Percentiles rank a stretch among this genome's conserved stretches.
Conservation (phyloP, 1,284 basidiomycete species). For the Peniophora sp. region DNA sequence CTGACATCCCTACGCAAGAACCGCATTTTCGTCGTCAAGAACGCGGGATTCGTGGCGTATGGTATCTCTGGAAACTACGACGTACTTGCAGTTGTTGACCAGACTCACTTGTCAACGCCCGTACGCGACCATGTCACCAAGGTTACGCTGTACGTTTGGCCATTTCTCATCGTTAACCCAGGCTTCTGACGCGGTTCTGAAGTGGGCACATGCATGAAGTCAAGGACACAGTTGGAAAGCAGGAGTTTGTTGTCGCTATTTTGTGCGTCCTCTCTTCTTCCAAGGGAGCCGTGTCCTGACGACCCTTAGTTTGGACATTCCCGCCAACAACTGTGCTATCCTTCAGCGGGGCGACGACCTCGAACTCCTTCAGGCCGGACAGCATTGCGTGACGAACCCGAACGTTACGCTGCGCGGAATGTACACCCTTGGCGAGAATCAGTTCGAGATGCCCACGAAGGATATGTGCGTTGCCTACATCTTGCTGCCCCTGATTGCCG, state of each 20-base stretch:
- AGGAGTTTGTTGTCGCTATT: constrained; percentile 66
- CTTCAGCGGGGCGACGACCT: constrained; percentile 74
- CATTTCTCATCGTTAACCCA: no score
- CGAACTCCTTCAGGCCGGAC: constrained; percentile 66
- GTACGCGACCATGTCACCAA: constrained; percentile 58
- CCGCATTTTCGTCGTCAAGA: constrained; percentile 72
- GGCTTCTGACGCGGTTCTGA: no score
- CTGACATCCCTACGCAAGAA: no score
- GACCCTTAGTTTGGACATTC: constrained; percentile 58
- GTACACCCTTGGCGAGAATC: constrained; percentile 73
- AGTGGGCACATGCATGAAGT: constrained; percentile 71
- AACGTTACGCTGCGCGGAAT: constrained; percentile 71
- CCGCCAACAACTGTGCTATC: constrained; percentile 78
- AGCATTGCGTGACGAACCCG: constrained; percentile 75
- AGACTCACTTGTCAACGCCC: constrained; percentile 59
- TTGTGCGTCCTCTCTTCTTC: constrained; percentile 41
- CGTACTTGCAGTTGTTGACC: constrained; percentile 71
- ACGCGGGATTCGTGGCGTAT: constrained; percentile 69
- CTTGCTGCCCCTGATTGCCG: constrained; percentile 14
- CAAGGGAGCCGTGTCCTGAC: constrained; percentile 1
- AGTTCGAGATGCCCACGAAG: constrained; percentile 78
- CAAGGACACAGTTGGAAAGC: constrained; percentile 53
- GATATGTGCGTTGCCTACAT: constrained; percentile 44
- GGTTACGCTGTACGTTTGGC: constrained; percentile 40
- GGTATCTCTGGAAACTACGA: constrained; percentile 68